phyloP scores from a whole-genome alignment of 2,329 filamentous ascomycete species.

The Sordariomycetes sp. region DNA sequence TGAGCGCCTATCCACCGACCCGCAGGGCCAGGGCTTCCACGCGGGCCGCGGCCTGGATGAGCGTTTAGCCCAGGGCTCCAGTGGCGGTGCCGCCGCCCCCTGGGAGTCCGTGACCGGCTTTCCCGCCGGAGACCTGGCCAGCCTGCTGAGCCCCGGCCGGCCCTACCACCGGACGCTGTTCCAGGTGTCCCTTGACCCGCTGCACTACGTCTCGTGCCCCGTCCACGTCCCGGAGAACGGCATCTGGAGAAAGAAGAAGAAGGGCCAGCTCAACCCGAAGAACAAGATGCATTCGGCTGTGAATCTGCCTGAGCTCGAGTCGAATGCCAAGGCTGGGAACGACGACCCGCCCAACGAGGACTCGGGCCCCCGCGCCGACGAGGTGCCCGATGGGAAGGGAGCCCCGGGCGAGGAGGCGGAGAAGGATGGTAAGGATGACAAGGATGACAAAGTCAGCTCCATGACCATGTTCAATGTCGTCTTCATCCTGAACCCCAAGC shows the following conservation, averaged over 20 bases:
- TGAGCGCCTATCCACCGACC: constrained; percentile 27
- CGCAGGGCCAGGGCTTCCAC: constrained; percentile 17
- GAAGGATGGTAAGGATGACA: constrained; percentile 16
- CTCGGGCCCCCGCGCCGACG: constrained; percentile 13
- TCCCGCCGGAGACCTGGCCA: constrained; percentile 67
- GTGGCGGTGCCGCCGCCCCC: constrained; percentile 46
- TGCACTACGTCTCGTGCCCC: constrained; percentile 74
- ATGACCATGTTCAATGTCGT: constrained; percentile 99
- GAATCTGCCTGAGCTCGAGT: not conserved
- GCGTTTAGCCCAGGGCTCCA: constrained; percentile 42
- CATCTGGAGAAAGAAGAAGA: constrained; percentile 46
- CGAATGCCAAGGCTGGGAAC: not conserved
- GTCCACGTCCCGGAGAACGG: constrained; percentile 73
- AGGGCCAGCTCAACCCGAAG: constrained; percentile 10
- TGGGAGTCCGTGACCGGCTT: constrained; percentile 69
- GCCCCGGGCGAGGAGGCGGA: constrained; percentile 22
- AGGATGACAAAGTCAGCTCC: constrained; percentile 52
- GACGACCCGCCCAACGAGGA: constrained; percentile 10
- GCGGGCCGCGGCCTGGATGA: constrained; percentile 41
- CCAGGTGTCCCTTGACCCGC: constrained; percentile 69
- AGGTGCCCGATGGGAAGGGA: constrained; percentile 10
- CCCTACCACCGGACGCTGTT: constrained; percentile 75
- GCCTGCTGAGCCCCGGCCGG: constrained; percentile 64
- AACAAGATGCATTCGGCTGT: not conserved
- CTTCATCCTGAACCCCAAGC: constrained; percentile 75